Conservation (phyloP, 306 rosid genomes). For the Malus fusca region DNA sequence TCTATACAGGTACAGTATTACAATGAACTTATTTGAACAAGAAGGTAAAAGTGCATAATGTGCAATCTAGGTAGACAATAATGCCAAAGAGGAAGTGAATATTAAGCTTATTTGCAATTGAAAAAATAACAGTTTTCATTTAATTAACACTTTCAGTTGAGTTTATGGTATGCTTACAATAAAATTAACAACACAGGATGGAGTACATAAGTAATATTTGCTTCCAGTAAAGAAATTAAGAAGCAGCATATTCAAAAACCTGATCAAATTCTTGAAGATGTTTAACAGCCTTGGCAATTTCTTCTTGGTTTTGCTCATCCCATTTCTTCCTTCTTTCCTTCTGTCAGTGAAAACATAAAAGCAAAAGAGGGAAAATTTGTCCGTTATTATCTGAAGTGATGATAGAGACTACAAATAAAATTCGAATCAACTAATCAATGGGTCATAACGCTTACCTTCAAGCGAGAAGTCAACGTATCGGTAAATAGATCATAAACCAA, state of each 20-base stretch:
- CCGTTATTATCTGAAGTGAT: background rate
- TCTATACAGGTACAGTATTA: background rate
- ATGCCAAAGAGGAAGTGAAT: background rate
- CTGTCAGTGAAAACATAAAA: conserved; percentile 30
- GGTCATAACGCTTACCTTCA: conserved; percentile 56
- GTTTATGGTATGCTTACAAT: background rate
- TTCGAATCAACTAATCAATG: background rate
- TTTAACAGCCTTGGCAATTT: conserved; percentile 74
- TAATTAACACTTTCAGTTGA: background rate
- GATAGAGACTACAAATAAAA: background rate
- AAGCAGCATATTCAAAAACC: conserved; percentile 42
- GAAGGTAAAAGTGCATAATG: background rate
- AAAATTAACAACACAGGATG: background rate
- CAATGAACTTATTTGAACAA: background rate
- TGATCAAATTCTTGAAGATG: conserved; percentile 80
- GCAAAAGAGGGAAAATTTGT: conserved; percentile 4
- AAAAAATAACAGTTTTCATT: background rate
- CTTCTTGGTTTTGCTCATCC: conserved; percentile 88
- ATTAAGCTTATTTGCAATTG: background rate
- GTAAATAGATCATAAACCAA: conserved; percentile 85
- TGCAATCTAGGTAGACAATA: background rate
- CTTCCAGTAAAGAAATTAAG: background rate
- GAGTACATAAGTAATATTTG: background rate
- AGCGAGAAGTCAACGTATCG: conserved; percentile 55
- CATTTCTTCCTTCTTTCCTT: conserved; percentile 79